Percentiles rank a stretch among this genome's conserved stretches.
Evolutionary conservation across 139 green algal species (phyloP).

Genomic region (Gonium pectorale): DNA sequence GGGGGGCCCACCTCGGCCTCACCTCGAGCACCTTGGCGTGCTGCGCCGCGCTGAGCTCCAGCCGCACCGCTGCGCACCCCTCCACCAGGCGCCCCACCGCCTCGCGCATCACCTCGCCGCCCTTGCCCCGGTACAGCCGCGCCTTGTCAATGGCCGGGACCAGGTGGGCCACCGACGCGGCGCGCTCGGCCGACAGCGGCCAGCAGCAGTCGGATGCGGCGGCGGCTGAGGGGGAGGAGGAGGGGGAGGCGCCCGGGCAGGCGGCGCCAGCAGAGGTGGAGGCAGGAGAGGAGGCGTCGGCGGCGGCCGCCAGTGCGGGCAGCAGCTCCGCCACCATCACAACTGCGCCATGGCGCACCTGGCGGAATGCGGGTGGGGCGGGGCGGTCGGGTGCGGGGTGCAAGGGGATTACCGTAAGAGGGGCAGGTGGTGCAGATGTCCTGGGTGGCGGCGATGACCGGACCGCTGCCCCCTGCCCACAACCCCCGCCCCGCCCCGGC

Average conservation of each 20-base stretch:
- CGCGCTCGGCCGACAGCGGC: neutral
- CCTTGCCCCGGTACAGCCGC: constrained; percentile 89
- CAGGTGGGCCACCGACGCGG: constrained; percentile 49
- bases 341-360: constrained; percentile 86
- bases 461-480: neutral
- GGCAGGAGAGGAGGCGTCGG: neutral
- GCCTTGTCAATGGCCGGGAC: constrained; percentile 77
- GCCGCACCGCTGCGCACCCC: constrained; percentile 43
- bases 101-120: constrained; percentile 90
- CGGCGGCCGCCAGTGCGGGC: constrained; percentile 55
- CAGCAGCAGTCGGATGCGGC: neutral
- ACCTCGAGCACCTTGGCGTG: constrained; percentile 53
- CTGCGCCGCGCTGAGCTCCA: constrained; percentile 63
- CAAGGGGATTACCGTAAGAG: no score
- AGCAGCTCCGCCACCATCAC: constrained; percentile 84
- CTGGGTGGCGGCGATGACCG: no score
- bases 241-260: neutral
- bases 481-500: neutral
- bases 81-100: constrained; percentile 76
- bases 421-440: no score
- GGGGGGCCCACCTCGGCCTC: neutral
- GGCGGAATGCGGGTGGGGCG: constrained; percentile 51
- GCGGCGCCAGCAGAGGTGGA: neutral
- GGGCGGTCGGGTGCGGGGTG: neutral
- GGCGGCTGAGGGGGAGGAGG: no score